Evolutionary conservation across 768 basidiomycete genomes (phyloP).

Genomic region (Trametes maxima): DNA sequence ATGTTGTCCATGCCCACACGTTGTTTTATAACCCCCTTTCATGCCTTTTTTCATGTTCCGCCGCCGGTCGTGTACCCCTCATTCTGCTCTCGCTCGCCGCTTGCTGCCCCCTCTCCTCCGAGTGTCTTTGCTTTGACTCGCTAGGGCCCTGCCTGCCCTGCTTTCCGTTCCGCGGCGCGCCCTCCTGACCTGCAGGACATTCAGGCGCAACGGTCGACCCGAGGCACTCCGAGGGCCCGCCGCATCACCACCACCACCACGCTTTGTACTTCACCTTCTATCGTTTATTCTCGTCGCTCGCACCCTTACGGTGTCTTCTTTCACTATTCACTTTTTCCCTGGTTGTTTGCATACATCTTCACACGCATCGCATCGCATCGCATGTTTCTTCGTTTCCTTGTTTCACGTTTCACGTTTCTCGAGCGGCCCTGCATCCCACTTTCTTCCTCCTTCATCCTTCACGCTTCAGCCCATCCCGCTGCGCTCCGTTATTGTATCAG

Average conservation of each 20-base stretch:
- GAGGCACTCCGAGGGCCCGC: slow-evolving; percentile 14
- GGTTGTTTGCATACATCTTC: background rate
- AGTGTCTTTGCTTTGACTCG: background rate
- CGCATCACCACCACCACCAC: background rate
- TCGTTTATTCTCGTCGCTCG: background rate
- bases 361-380: background rate
- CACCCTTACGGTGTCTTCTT: background rate
- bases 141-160: background rate
- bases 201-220: slow-evolving; percentile 20
- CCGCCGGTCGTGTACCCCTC: background rate
- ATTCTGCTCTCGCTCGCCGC: slow-evolving; percentile 7
- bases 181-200: slow-evolving; percentile 21
- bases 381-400: background rate
- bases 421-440: background rate
- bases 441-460: no score
- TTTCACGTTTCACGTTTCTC: background rate
- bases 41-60: background rate
- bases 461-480: background rate
- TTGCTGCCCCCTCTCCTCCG: background rate
- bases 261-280: background rate
- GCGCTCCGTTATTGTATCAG: slow-evolving; percentile 13
- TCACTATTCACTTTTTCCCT: background rate
- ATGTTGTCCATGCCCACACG: background rate
- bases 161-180: background rate
- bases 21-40: slow-evolving; percentile 3